Percentiles rank a stretch among this genome's conserved stretches.
These are phyloP conservation scores for Pholiota microspora DNA, from an alignment of 768 basidiomycete genomes.

Conservation along the genomic window DNA sequence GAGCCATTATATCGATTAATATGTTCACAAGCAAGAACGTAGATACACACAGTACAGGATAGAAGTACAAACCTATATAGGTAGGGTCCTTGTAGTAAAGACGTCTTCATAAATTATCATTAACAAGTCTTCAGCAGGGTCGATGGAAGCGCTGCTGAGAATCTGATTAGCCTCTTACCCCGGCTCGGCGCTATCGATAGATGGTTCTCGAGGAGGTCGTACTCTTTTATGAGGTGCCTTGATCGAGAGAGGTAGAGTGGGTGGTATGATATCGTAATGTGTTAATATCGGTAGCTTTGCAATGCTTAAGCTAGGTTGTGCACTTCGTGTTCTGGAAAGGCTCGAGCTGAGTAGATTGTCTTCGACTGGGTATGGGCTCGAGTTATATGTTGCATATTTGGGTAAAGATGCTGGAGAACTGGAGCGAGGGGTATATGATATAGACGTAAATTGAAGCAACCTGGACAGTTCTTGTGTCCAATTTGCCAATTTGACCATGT, in stretches of 20 bases:
- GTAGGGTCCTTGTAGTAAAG: neutral
- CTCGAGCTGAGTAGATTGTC: conserved; percentile 52
- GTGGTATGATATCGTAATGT: conserved; percentile 42
- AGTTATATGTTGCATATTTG: conserved; percentile 20
- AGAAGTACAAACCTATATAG: conserved; percentile 2
- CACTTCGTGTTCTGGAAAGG: conserved; percentile 60
- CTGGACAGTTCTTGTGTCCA: conserved; percentile 87
- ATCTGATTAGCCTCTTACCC: conserved; percentile 8
- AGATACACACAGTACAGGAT: conserved; percentile 1
- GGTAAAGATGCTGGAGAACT: conserved; percentile 54
- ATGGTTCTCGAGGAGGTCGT: conserved; percentile 11
- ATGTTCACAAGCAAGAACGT: conserved; percentile 2
- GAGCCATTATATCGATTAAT: too few species aligned
- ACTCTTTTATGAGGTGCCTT: conserved; percentile 10
- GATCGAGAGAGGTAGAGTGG: conserved; percentile 31
- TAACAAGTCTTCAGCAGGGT: neutral
- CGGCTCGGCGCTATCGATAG: conserved; percentile 12
- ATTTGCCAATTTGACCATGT: conserved; percentile 76
- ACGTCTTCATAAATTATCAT: neutral
- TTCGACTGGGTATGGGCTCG: conserved; percentile 22
- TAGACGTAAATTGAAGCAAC: conserved; percentile 81
- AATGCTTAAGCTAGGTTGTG: conserved; percentile 39
- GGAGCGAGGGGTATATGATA: conserved; percentile 58
- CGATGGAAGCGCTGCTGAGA: neutral
- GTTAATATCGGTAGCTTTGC: conserved; percentile 34